phyloP scores from a whole-genome alignment of 1,139 yeast species.

The Zygoascus meyerae region DNA sequence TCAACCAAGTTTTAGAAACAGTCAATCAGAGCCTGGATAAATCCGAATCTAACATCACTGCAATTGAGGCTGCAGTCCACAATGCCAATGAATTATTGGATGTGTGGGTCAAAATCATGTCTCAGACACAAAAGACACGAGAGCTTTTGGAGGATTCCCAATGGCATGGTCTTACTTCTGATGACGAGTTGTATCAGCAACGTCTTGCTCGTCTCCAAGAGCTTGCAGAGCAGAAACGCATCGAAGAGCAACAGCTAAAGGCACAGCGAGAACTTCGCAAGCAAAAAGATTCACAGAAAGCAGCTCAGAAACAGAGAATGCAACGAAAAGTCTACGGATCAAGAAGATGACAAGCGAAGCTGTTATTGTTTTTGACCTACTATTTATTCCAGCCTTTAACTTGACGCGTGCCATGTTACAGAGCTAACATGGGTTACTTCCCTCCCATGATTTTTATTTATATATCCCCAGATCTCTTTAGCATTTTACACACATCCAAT shows the following conservation, averaged over 20 bases:
- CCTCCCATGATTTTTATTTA: too few species aligned
- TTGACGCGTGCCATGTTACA: too few species aligned
- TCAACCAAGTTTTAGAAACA: slow-evolving; percentile 24
- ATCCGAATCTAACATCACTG: slow-evolving; percentile 22
- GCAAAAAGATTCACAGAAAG: slow-evolving; percentile 19
- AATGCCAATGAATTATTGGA: slow-evolving; percentile 33
- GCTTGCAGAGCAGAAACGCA: slow-evolving; percentile 22
- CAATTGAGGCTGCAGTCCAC: slow-evolving; percentile 24
- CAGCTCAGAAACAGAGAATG: slow-evolving; percentile 18
- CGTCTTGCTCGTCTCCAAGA: slow-evolving; percentile 20
- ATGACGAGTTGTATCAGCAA: slow-evolving; percentile 24
- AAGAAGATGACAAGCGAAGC: slow-evolving; percentile 10
- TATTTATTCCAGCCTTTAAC: too few species aligned
- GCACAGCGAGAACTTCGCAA: slow-evolving; percentile 16
- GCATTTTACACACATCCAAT: too few species aligned
- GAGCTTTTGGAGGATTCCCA: slow-evolving; percentile 25
- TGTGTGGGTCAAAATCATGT: slow-evolving; percentile 32
- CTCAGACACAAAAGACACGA: slow-evolving; percentile 35
- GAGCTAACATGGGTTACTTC: too few species aligned
- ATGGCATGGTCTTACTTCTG: slow-evolving; percentile 33
- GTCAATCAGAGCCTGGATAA: slow-evolving; percentile 23
- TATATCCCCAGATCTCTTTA: too few species aligned
- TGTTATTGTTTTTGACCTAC: too few species aligned
- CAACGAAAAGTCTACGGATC: slow-evolving; percentile 24
- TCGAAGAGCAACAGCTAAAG: slow-evolving; percentile 16